Conservation (phyloP, 192 early-diverging fungal species). For the Fimicolochytrium jonesii region DNA sequence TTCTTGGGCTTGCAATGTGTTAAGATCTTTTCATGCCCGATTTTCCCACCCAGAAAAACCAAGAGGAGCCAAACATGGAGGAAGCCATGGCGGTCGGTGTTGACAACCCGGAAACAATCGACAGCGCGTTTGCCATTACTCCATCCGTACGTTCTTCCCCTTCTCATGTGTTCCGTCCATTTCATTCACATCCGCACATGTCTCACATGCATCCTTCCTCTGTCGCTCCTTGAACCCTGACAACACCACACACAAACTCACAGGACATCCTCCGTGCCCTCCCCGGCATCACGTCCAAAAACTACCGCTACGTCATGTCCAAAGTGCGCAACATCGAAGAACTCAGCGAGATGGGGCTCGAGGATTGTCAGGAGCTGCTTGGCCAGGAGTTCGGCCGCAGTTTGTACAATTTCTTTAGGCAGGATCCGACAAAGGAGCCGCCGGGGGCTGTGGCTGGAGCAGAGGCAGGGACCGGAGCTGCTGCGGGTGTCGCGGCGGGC, state of each 20-base stretch:
- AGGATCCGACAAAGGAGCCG: constrained; percentile 18
- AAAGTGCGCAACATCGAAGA: constrained; percentile 60
- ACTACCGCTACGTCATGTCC: constrained; percentile 73
- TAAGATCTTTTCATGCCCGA: no score
- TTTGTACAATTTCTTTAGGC: constrained; percentile 63
- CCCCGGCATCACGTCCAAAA: constrained; percentile 79
- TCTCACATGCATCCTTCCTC: no score
- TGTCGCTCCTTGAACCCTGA: neutral
- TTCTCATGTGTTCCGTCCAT: no score
- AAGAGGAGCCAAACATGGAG: constrained; percentile 69
- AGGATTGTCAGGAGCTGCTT: constrained; percentile 47
- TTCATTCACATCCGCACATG: no score
- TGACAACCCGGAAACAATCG: constrained; percentile 55
- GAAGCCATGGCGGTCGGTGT: constrained; percentile 68
- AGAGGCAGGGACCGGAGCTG: no score
- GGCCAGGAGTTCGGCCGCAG: constrained; percentile 58
- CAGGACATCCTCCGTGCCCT: constrained; percentile 74
- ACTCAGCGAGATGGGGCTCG: constrained; percentile 49
- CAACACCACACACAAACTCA: neutral
- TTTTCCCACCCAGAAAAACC: constrained; percentile 60
- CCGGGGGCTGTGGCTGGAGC: no score
- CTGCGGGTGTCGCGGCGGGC: no score
- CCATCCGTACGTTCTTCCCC: constrained; percentile 66
- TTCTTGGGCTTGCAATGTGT: no score
- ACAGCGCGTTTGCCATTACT: constrained; percentile 63